Conservation (phyloP, 495 filamentous ascomycete genomes). For the Xylaria longipes region DNA sequence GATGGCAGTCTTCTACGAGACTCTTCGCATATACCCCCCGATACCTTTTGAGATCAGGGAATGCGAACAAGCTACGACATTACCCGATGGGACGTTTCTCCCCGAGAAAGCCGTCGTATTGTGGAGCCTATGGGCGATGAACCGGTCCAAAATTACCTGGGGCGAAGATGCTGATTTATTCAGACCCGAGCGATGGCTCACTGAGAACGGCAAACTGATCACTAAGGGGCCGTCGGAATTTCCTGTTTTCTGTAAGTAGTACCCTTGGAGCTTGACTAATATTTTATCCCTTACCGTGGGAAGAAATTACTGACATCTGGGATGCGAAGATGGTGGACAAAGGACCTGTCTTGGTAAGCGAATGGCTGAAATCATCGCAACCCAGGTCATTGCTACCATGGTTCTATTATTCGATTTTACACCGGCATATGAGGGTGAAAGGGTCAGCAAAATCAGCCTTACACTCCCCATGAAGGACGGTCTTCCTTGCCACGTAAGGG, state of each 20-base stretch:
- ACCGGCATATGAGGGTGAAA: slow-evolving; percentile 48
- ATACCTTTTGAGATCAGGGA: slow-evolving; percentile 69
- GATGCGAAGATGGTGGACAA: slow-evolving; percentile 55
- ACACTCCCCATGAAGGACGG: slow-evolving; percentile 68
- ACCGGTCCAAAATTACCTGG: slow-evolving; percentile 60
- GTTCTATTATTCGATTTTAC: slow-evolving; percentile 56
- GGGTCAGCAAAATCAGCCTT: slow-evolving; percentile 61
- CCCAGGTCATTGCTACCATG: slow-evolving; percentile 58
- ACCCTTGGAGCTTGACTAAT: not conserved
- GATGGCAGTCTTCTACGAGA: slow-evolving; percentile 63
- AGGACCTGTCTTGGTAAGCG: slow-evolving; percentile 64
- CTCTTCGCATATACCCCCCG: slow-evolving; percentile 62
- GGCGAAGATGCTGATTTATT: slow-evolving; percentile 62
- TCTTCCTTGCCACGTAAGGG: slow-evolving; percentile 52
- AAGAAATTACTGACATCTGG: not conserved
- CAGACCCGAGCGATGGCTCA: slow-evolving; percentile 60
- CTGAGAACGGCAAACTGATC: slow-evolving; percentile 45
- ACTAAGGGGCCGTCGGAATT: slow-evolving; percentile 59
- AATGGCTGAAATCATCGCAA: slow-evolving; percentile 64
- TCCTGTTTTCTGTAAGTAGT: slow-evolving; percentile 55
- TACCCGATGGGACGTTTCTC: slow-evolving; percentile 65
- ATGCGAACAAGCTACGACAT: slow-evolving; percentile 52
- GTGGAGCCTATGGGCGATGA: slow-evolving; percentile 68
- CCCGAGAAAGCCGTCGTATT: slow-evolving; percentile 58
- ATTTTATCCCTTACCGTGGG: not conserved